Base-by-base conservation (phyloP, 805 yeast genomes). In the Ogataea angusta region DNA sequence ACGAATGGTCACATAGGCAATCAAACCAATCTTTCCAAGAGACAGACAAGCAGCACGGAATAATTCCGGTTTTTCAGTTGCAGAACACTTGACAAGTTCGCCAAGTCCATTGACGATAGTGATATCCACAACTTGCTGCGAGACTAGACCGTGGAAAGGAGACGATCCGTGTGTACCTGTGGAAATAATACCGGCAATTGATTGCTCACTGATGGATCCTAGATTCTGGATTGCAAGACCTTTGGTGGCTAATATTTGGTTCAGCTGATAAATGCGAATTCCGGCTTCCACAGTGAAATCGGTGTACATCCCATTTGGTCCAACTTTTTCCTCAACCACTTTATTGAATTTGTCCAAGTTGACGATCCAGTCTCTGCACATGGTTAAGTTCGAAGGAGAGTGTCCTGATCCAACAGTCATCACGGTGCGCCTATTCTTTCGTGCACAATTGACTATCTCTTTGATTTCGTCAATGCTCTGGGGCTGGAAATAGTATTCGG, bases 131-230 rank as follows among this genome's bases (percentile, higher is more conserved):
- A 86, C 73, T 62, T 89, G 96, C 53, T 88, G 91, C 7, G 93
- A 78, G 2, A 91, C 85, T 26, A 90, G 69, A 1, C 98, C 97
- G 56, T 93, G 98, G 60, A 75, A 86, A 30, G 91, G 95, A 8
- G 95, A 82, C 0, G 97, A 85, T 6, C 99, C 99, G 58, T 91
- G 99, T 0, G 98, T 89, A 21, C 98, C 98, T 0, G 98, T 91
- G 2, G 95, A 84, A 32, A 93, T 88, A 49, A 90, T 80, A n/a
- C 99, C 99, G 3, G 95, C 98, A 18, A 89, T 71, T 12, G 95
- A 85, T 60, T 91, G 98, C 47, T 88, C 96, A 29, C 93, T 80
- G 39, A 91, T 91, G 1, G 97, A 89, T 1, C 98, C 98, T 54
- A 93, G 68, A 55, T 85, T 91, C 63, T 91, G 98, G 43, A 91